phyloP scores from a whole-genome alignment of 176 grass and related monocot species.

The Oryza punctata region DNA sequence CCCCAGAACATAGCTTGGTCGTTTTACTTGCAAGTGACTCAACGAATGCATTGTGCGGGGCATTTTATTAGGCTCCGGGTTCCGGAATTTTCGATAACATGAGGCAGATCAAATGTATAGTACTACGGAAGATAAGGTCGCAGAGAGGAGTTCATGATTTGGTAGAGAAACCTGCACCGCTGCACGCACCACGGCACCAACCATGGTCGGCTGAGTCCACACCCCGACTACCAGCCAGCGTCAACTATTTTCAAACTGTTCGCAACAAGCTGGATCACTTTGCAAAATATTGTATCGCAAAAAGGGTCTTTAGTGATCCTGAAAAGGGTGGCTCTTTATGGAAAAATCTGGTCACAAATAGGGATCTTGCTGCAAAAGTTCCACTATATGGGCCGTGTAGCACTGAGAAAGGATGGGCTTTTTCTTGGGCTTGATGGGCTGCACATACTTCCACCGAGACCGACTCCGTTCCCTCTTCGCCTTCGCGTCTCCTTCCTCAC shows the following conservation, averaged over 20 bases:
- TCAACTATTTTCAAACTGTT: not conserved
- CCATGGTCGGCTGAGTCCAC: not conserved
- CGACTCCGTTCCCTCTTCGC: not conserved
- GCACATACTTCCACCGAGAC: not conserved
- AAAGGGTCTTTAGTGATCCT: not conserved
- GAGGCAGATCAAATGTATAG: not conserved
- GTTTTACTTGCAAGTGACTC: constrained; percentile 23
- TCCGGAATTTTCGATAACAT: not conserved
- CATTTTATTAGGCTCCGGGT: not conserved
- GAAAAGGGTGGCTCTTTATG: not conserved
- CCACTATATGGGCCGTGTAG: not conserved
- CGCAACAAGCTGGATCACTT: not conserved
- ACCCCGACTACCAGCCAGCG: not conserved
- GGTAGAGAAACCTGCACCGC: not conserved
- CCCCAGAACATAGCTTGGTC: not conserved
- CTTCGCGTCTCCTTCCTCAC: not conserved
- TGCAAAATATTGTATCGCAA: not conserved
- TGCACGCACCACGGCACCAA: not conserved
- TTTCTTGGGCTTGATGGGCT: not conserved
- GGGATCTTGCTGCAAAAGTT: not conserved
- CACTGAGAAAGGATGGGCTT: not conserved
- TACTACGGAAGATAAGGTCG: not conserved
- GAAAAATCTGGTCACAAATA: not conserved
- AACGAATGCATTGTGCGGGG: not conserved
- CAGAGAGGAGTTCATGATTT: not conserved